Conservation (phyloP, 2,329 filamentous ascomycete species). For the Venturia nashicola region DNA sequence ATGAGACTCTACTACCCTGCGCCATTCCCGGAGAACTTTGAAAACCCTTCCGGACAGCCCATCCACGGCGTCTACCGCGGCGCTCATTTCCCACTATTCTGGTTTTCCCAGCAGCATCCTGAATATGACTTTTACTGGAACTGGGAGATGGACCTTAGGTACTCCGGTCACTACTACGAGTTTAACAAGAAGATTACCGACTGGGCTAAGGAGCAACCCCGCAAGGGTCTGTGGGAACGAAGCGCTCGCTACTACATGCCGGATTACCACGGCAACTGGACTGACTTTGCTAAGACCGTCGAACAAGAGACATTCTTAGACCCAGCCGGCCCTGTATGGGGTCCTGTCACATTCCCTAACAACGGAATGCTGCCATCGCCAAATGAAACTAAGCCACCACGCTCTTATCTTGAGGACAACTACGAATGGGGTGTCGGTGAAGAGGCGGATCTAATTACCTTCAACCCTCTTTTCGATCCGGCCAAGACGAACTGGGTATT, state of each 20-base stretch:
- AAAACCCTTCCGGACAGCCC: constrained; percentile 48
- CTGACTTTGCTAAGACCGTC: constrained; percentile 53
- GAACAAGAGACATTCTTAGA: constrained; percentile 43
- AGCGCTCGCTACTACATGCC: constrained; percentile 64
- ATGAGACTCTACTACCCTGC: constrained; percentile 86
- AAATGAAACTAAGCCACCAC: constrained; percentile 51
- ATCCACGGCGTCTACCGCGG: constrained; percentile 82
- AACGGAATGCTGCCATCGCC: constrained; percentile 44
- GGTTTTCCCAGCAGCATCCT: constrained; percentile 37
- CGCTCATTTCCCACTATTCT: constrained; percentile 38
- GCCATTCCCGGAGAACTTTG: constrained; percentile 63
- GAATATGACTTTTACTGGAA: constrained; percentile 57
- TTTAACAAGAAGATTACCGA: constrained; percentile 54
- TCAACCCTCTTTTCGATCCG: constrained; percentile 71
- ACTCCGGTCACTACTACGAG: constrained; percentile 74
- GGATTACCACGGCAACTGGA: constrained; percentile 52
- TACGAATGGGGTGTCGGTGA: constrained; percentile 68
- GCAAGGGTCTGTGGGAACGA: constrained; percentile 62
- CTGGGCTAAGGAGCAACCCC: constrained; percentile 56
- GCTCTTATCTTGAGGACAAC: constrained; percentile 46
- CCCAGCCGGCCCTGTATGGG: constrained; percentile 50
- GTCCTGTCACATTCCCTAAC: constrained; percentile 36
- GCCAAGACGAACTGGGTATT: constrained; percentile 62
- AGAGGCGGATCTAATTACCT: constrained; percentile 60
- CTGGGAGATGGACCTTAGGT: constrained; percentile 80